Evolutionary conservation across 345 rosid genomes (phyloP), one percentile per base, ranked within the genome.

Genomic region (Toxicodendron radicans): DNA sequence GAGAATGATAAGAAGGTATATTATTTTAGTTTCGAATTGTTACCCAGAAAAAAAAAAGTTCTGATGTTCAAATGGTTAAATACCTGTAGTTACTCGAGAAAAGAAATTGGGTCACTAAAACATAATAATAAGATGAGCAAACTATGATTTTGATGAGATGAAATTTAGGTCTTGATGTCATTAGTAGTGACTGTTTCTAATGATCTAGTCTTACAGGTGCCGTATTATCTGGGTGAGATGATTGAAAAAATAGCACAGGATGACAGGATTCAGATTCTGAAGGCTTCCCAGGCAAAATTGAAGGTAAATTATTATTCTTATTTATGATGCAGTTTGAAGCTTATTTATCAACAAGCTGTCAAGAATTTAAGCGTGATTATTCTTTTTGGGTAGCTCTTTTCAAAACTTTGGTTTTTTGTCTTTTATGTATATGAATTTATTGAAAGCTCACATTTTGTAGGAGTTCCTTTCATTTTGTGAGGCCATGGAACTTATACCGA

Each of bases 381-480:
- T 30, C 7, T 64, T 10, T 9, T 53, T 35, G 16, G 7, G 18
- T 46, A 10, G 51, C 14, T 45, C 0, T 38, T 45, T 23, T 74
- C 10, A 35, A 24, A 49, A 66, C 21, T 21, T 1, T 69, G 12
- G 49, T 64, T 27, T n/a, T 54, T 43, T 33, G 3, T 58, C 9
- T 1, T 74, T 60, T 72, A 65, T 76, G 49, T 69, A 2, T 10
- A 62, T 71, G 71, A 17, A 58, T 72, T 73, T 64, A 74, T 41
- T 71, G 41, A 74, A 54, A 70, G 49, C 16, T 54, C 18, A 33
- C 33, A 10, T 74, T 64, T 79, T 78, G 43, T 75, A 96, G 98
- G 99, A 96, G 70, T 92, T 93, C 78, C 60, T 87, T 75, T 83
- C 93, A 0, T 92, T 93, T 82, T 90, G 99, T 77, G 98, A 93